Percentiles rank a stretch among this genome's conserved stretches.
Evolutionary conservation across 139 green algal species (phyloP).

Genomic region (Chlamydomonas applanata): DNA sequence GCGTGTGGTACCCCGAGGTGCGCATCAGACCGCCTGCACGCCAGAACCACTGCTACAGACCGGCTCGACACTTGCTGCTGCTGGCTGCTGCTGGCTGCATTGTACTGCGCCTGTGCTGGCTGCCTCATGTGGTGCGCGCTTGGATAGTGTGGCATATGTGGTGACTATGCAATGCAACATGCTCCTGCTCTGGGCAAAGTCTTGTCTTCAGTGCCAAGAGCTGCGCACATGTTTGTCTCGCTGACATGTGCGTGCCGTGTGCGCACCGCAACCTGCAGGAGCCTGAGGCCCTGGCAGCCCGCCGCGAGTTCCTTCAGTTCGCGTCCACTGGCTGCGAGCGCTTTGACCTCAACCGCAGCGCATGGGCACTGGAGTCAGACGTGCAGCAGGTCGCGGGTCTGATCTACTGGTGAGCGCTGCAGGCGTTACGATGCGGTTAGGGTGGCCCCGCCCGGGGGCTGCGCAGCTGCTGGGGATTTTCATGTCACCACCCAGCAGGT

Average conservation of each 20-base stretch:
- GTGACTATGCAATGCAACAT: too few relatives aligned
- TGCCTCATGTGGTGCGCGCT: too few relatives aligned
- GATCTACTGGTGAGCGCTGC: slow-evolving; percentile 40
- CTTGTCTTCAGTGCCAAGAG: neutral
- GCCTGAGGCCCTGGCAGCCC: slow-evolving; percentile 21
- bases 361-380: slow-evolving; percentile 74
- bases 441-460: too few relatives aligned
- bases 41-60: too few relatives aligned
- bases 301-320: slow-evolving; percentile 52
- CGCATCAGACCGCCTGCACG: too few relatives aligned
- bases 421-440: too few relatives aligned
- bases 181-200: neutral
- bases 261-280: neutral
- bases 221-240: neutral
- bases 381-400: slow-evolving; percentile 63
- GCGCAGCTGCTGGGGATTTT: too few relatives aligned
- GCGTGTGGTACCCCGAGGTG: slow-evolving; percentile 97
- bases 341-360: slow-evolving; percentile 74
- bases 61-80: too few relatives aligned
- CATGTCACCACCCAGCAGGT: too few relatives aligned
- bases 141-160: too few relatives aligned
- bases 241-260: neutral
- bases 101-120: too few relatives aligned
- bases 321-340: slow-evolving; percentile 53
- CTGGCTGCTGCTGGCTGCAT: too few relatives aligned